phyloP scores from a whole-genome alignment of 2,329 filamentous ascomycete genomes.

The Aspergillus tanneri region DNA sequence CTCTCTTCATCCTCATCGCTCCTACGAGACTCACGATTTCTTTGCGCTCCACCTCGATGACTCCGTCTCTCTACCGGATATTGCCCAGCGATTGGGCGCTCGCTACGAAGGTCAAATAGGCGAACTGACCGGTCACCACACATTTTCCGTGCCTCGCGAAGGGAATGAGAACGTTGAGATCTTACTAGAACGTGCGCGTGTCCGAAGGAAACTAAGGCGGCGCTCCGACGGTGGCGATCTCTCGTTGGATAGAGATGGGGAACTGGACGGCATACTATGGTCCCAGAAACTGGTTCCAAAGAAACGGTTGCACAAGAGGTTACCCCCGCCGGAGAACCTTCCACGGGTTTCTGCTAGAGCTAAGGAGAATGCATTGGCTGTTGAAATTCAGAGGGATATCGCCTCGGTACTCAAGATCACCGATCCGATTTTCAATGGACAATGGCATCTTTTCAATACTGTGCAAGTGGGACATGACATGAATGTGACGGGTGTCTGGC shows the following conservation, averaged over 20 bases:
- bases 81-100: constrained; percentile 72
- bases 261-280: constrained; percentile 72
- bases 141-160: constrained; percentile 70
- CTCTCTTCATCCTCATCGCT: constrained; percentile 55
- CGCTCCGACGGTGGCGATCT: constrained; percentile 24
- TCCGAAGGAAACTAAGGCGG: constrained; percentile 62
- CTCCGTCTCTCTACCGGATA: constrained; percentile 60
- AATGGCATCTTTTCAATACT: constrained; percentile 93
- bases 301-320: constrained; percentile 61
- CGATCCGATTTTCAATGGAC: constrained; percentile 88
- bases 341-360: constrained; percentile 46
- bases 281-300: constrained; percentile 74
- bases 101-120: constrained; percentile 78
- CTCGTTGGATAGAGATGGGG: constrained; percentile 39
- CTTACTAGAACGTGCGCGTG: constrained; percentile 53
- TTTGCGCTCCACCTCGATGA: constrained; percentile 83
- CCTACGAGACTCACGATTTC: constrained; percentile 83
- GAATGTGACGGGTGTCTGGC: constrained; percentile 93
- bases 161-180: constrained; percentile 56
- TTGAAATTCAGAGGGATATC: constrained; percentile 60
- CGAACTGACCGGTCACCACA: constrained; percentile 74
- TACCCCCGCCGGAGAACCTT: constrained; percentile 35
- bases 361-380: constrained; percentile 45
- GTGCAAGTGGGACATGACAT: constrained; percentile 82
- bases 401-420: constrained; percentile 68